Evolutionary conservation across 2,329 filamentous ascomycete species (phyloP), one percentile per base, ranked within the genome.

Genomic region (Neofusicoccum laricinum): DNA sequence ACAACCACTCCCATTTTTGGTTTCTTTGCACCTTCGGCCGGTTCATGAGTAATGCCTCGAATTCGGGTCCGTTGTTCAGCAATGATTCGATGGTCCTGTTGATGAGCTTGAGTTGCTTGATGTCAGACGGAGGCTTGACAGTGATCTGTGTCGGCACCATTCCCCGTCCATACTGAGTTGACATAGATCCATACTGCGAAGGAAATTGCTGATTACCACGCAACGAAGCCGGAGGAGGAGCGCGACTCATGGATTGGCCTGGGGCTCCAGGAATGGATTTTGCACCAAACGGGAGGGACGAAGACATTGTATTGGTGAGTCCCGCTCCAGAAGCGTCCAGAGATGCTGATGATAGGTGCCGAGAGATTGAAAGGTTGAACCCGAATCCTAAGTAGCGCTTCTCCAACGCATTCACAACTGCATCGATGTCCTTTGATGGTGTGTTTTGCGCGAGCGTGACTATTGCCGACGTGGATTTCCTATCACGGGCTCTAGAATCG

Each of bases 1-100:
- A 99, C 4, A 99, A 82, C 91, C 93, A 99, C 0, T 93, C 90
- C 88, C 94, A 98, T 68, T 90, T 93, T 75, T 96, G 91, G 66
- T 97, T 91, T 45, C 84, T 85, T 73, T 96, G 92, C 1, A 98
- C 90, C 63, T 93, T 88, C 0, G 90, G 86, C 17, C 91, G 84
- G 57, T 89, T 90, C 95, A 98, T 98, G 6, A 99, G 84, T 2
- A 96, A 81, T 4, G 93, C 93, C 77, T 99, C 95, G 66, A 97
- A 96, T 71, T 95, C 92, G 0, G 91, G 87, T 0, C 93, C 93
- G 69, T 95, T 87, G 21, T 88, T 86, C 8, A 97, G 80, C 0
- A 98, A 82, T 2, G 85, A 85, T 72, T 98, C 94, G 38, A 96
- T 84, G 0, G 93, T 90, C 74, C 90, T 93, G 78, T 98, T 94